phyloP scores from a whole-genome alignment of 2,329 filamentous ascomycete genomes.

The Penicillium sp. region DNA sequence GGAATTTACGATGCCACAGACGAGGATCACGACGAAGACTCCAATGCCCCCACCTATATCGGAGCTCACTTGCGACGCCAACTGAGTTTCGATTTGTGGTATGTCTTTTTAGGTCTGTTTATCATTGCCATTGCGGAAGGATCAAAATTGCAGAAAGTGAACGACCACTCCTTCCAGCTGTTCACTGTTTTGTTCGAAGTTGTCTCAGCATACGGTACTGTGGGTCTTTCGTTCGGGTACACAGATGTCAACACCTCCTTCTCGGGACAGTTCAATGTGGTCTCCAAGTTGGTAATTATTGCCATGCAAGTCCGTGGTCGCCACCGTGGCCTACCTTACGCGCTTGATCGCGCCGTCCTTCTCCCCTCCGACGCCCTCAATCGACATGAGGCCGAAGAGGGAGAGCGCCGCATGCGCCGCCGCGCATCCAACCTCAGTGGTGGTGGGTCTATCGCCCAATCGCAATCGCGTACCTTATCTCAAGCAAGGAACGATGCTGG shows the following conservation, averaged over 20 bases:
- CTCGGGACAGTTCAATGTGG: slow-evolving; percentile 72
- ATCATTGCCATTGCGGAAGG: slow-evolving; percentile 90
- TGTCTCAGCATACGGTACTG: slow-evolving; percentile 89
- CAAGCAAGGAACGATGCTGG: slow-evolving; percentile 25
- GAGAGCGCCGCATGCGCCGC: slow-evolving; percentile 46
- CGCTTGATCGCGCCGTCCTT: slow-evolving; percentile 69
- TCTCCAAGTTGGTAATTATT: slow-evolving; percentile 66
- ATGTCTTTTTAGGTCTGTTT: slow-evolving; percentile 90
- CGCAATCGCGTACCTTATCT: slow-evolving; percentile 25
- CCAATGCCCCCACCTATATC: slow-evolving; percentile 74
- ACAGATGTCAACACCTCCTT: slow-evolving; percentile 74
- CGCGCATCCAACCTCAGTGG: slow-evolving; percentile 39
- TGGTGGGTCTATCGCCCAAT: slow-evolving; percentile 25
- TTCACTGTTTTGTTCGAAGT: slow-evolving; percentile 78
- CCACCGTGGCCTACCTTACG: slow-evolving; percentile 64
- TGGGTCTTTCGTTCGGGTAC: slow-evolving; percentile 86
- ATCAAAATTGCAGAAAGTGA: slow-evolving; percentile 60
- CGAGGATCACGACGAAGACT: slow-evolving; percentile 52
- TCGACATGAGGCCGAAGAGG: slow-evolving; percentile 58
- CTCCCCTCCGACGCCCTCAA: slow-evolving; percentile 66
- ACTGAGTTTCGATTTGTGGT: slow-evolving; percentile 97
- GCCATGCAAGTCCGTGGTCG: slow-evolving; percentile 66
- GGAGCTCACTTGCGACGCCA: slow-evolving; percentile 88
- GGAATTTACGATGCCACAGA: slow-evolving; percentile 66
- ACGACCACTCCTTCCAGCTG: slow-evolving; percentile 62